These are phyloP conservation scores for Calonectria hongkongensis DNA, from an alignment of 2,329 filamentous ascomycete species.

Conservation along the genomic window DNA sequence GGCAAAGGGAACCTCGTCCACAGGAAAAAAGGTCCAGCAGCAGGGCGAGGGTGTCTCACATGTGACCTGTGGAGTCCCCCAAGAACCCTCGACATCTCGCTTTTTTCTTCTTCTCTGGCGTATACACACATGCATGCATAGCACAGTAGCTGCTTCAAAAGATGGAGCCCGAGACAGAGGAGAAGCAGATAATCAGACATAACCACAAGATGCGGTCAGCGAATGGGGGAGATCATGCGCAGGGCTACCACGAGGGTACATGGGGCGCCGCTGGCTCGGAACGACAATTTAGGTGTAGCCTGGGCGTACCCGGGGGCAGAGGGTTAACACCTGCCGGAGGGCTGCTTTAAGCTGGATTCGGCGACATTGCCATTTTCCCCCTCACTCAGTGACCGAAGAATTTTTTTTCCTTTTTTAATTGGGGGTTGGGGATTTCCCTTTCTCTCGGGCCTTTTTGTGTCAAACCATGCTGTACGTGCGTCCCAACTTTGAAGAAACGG, in stretches of 20 bases:
- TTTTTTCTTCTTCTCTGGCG: constrained; percentile 30
- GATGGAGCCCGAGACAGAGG: constrained; percentile 30
- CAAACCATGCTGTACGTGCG: constrained; percentile 22
- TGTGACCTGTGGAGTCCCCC: constrained; percentile 7
- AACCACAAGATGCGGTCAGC: constrained; percentile 52
- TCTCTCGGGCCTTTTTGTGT: constrained; percentile 22
- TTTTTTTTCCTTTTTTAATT: not conserved
- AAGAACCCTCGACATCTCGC: constrained; percentile 25
- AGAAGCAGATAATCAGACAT: constrained; percentile 34
- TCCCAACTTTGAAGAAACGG: constrained; percentile 16
- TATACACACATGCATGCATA: constrained; percentile 34
- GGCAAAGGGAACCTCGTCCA: constrained; percentile 15
- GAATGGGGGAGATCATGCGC: constrained; percentile 34
- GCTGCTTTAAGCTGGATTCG: constrained; percentile 16
- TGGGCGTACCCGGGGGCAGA: constrained; percentile 18
- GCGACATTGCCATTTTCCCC: constrained; percentile 2
- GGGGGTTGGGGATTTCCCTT: constrained; percentile 15
- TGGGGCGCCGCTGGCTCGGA: not conserved
- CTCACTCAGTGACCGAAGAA: not conserved
- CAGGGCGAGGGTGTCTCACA: constrained; percentile 16
- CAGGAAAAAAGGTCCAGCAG: not conserved
- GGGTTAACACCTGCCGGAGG: constrained; percentile 8
- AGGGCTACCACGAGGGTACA: constrained; percentile 43
- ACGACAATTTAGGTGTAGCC: constrained; percentile 16
- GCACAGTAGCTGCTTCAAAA: constrained; percentile 37